Base-by-base conservation (phyloP, 2,329 filamentous ascomycete genomes). In the Lasiodiplodia sp. region DNA sequence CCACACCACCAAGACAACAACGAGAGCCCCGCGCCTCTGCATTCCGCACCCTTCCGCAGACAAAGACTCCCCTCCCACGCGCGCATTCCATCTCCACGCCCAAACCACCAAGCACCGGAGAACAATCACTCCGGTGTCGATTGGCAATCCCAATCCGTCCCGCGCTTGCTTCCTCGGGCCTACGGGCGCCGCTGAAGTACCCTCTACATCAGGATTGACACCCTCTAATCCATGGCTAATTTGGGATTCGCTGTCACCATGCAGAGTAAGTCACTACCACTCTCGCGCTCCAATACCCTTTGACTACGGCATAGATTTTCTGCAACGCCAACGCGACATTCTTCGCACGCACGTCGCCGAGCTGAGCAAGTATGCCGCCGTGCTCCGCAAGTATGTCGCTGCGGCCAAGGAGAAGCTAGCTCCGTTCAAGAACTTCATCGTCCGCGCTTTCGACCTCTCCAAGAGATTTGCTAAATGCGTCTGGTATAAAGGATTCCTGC, bases 241-340 rank as follows among this genome's bases (percentile, higher is more conserved):
- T 77, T 85, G 73, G 75, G 78, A 72, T 85, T 86, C 74, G 82
- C 84, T 31, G 82, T 85, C 70, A 83, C 83, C 76, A 81, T 86
- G 73, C 82, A 84, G 78, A 81, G 81, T 82, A 76, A 66, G 80
- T 79, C 62, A 47, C 11, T 16, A 21, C 23, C 31, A 53, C 66
- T 34, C 51, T 12, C 31, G 16, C 28, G 3, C 55, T 23, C 12
- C 49, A 8, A n/a, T 23, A 40, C 34, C 16, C 14, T 34, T 65
- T 65, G 49, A 55, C 62, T 53, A 21, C 51, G 18, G 14, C 40
- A 16, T 25, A 56, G 65, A 56, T 11, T n/a, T 31, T 14, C 21
- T 56, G 23, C 28, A 34, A 28, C 23, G 23, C 8, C 16, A 18
- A 8, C 52, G 23, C 4, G 12, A 14, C 8, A 6, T 10, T 56